Evolutionary conservation across 2,329 filamentous ascomycete genomes (phyloP).

Genomic region (Teratosphaeriaceae sp.): DNA sequence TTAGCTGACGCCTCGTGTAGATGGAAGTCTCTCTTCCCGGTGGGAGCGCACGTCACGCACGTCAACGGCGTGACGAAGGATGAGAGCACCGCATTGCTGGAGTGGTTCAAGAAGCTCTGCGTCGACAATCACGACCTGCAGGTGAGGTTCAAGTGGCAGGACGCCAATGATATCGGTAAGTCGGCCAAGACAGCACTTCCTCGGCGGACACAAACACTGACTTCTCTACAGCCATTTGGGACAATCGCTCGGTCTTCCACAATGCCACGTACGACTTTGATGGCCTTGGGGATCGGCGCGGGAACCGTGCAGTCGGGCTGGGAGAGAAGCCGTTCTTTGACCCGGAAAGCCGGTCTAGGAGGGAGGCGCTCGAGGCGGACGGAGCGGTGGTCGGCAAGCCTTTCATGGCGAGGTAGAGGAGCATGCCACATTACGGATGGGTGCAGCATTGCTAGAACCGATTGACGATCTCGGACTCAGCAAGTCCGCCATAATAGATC

Average conservation of each 20-base stretch:
- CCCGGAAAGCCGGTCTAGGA: constrained; percentile 1
- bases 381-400: background rate
- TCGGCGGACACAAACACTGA: background rate
- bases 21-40: constrained; percentile 55
- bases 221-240: constrained; percentile 1
- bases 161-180: constrained; percentile 52
- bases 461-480: too few relatives aligned
- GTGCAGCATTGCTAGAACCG: too few relatives aligned
- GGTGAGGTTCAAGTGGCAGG: constrained; percentile 58
- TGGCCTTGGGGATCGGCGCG: constrained; percentile 1
- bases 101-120: constrained; percentile 28
- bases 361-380: constrained; percentile 3
- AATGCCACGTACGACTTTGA: constrained; percentile 6
- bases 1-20: too few relatives aligned
- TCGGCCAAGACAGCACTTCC: background rate
- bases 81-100: constrained; percentile 21
- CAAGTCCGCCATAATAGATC: too few relatives aligned
- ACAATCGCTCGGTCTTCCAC: constrained; percentile 6
- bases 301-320: constrained; percentile 4
- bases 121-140: constrained; percentile 60
- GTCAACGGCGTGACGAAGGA: constrained; percentile 44
- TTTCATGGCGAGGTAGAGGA: constrained; percentile 1
- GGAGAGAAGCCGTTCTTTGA: constrained; percentile 6
- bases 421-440: too few relatives aligned
- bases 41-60: constrained; percentile 50